These are phyloP conservation scores for Botrytis byssoidea DNA, from an alignment of 2,329 filamentous ascomycete species.

Conservation along the genomic window DNA sequence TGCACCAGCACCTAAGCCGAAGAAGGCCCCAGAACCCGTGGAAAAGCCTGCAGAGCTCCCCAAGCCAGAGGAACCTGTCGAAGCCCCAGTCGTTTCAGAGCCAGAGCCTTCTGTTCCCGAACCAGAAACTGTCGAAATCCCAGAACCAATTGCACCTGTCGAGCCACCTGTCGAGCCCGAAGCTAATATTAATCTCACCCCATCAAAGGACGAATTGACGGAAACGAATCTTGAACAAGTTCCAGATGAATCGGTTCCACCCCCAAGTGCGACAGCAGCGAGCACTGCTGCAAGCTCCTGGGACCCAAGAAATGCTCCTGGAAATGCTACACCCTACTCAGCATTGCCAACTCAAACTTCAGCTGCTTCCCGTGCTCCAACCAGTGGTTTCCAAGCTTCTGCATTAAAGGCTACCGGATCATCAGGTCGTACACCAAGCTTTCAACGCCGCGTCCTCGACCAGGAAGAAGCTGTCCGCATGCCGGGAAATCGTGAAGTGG, in stretches of 20 bases:
- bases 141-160: conserved; percentile 38
- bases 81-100: conserved; percentile 34
- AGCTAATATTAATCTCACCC: conserved; percentile 56
- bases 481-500: conserved; percentile 94
- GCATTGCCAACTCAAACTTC: conserved; percentile 60
- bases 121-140: conserved; percentile 34
- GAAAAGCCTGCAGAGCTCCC: conserved; percentile 35
- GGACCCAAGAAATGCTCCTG: conserved; percentile 63
- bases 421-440: conserved; percentile 69
- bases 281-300: conserved; percentile 87
- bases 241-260: conserved; percentile 74
- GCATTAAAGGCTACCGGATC: conserved; percentile 72
- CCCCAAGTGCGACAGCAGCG: conserved; percentile 76
- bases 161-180: conserved; percentile 32
- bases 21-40: conserved; percentile 48
- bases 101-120: conserved; percentile 45
- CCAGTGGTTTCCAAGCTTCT: conserved; percentile 75
- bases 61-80: conserved; percentile 32
- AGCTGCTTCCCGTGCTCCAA: conserved; percentile 50
- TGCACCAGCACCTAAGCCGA: conserved; percentile 54
- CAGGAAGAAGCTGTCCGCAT: conserved; percentile 98
- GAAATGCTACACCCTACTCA: conserved; percentile 63
- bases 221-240: conserved; percentile 91
- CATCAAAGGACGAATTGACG: conserved; percentile 80
- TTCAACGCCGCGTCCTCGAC: conserved; percentile 82